Evolutionary conservation across 768 basidiomycete genomes (phyloP).

Genomic region (Suillus tomentosus): DNA sequence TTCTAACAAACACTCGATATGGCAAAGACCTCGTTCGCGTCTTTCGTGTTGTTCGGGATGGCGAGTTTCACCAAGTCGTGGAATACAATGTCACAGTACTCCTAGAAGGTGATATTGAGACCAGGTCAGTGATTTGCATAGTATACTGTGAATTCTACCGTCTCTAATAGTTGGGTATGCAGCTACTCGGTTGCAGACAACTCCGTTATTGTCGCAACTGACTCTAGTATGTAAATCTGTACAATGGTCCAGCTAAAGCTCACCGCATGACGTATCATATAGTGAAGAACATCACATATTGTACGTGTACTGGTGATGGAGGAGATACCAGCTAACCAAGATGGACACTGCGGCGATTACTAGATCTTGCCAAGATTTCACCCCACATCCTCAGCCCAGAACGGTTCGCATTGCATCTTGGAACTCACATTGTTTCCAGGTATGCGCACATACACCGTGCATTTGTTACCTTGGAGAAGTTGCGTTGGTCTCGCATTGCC

Average conservation of each 20-base stretch:
- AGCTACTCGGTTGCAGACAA: slow-evolving; percentile 93
- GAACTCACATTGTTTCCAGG: slow-evolving; percentile 75
- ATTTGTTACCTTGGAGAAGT: slow-evolving; percentile 71
- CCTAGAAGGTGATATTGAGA: slow-evolving; percentile 82
- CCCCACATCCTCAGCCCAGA: slow-evolving; percentile 85
- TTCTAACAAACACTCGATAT: slow-evolving; percentile 60
- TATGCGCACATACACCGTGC: slow-evolving; percentile 77
- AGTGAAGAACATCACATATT: slow-evolving; percentile 75
- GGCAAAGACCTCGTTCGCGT: slow-evolving; percentile 92
- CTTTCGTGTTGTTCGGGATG: slow-evolving; percentile 77
- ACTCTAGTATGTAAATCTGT: slow-evolving; percentile 64
- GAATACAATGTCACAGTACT: slow-evolving; percentile 84
- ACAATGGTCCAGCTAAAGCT: not conserved
- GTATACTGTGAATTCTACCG: not conserved
- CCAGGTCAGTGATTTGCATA: slow-evolving; percentile 47
- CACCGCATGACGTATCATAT: not conserved
- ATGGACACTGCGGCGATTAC: not conserved
- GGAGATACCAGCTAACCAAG: not conserved
- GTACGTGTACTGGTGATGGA: slow-evolving; percentile 32
- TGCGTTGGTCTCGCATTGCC: slow-evolving; percentile 82
- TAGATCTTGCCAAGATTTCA: slow-evolving; percentile 88
- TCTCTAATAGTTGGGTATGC: not conserved
- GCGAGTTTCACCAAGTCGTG: slow-evolving; percentile 67
- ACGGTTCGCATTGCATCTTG: slow-evolving; percentile 86
- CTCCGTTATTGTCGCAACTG: slow-evolving; percentile 84